Base-by-base conservation (phyloP, 78 protist species). In the Dictyostelium purpureum region DNA sequence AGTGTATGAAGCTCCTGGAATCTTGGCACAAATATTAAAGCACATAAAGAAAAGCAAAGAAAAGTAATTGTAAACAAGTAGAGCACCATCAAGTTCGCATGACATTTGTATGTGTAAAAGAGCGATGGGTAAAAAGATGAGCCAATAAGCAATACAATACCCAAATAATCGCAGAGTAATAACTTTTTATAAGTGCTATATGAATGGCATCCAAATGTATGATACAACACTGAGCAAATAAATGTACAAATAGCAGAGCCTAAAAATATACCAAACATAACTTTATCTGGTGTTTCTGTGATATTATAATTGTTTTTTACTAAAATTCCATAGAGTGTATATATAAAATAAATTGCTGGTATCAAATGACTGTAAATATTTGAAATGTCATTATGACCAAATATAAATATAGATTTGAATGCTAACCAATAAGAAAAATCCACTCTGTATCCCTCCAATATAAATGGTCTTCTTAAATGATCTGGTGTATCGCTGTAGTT, bases 281-380 rank as follows among this genome's bases (percentile, higher is more conserved):
- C 0, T 6, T n/a, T 16, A 19, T 70, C 79, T 11, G 16, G 38
- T 7, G 16, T 45, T 12, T 38, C 75, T 11, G 24, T 57, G n/a
- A 61, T 31, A 71, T 37, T 37, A 19, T 28, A 6, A 38, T 31
- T 28, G 7, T 26, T 12, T 43, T n/a, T 37, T 11, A 56, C 42
- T 9, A 82, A 26, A 1, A 33, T 45, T 1, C 74, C 90, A 43
- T 47, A 40, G 3, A 61, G 10, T 40, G 74, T 52, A 56, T 54
- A 69, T 16, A 67, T 33, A 70, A 82, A 82, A 37, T 54, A 82
- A 16, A 82, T 4, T n/a, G 57, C 73, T 16, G 90, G 80, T 57
- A 74, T 51, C 14, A 82, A 51, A 82, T 82, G 90, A 26, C 43
- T 37, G 28, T 82, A 79, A 4, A 82, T 82, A 56, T 82, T 82